Conservation (phyloP, 768 basidiomycete genomes). For the Favolaschia claudopus region DNA sequence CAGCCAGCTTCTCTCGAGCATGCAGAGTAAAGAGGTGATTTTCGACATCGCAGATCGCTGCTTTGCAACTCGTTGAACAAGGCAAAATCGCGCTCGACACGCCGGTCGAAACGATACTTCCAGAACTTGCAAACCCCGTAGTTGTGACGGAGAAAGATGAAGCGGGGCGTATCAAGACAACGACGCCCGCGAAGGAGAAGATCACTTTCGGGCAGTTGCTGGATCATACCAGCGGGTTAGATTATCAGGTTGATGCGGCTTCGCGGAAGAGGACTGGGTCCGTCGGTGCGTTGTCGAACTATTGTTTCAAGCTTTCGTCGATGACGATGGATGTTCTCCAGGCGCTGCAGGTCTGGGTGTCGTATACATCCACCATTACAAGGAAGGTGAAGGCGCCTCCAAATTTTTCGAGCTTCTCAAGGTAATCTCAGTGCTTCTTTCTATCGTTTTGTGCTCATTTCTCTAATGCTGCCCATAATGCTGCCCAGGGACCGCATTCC, state of each 20-base stretch:
- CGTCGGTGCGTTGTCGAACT: no score
- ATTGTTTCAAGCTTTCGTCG: no score
- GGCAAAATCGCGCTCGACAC: conserved; percentile 35
- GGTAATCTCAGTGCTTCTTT: neutral
- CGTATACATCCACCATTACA: conserved; percentile 6
- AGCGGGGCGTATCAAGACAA: conserved; percentile 5
- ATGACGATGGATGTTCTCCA: no score
- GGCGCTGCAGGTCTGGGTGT: neutral
- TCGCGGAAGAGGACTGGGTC: neutral
- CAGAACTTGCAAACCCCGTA: conserved; percentile 36
- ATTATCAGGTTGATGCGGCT: conserved; percentile 29
- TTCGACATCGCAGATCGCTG: no score
- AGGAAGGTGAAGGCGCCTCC: neutral
- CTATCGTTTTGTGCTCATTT: neutral
- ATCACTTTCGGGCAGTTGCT: conserved; percentile 38
- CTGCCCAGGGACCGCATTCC: conserved; percentile 32
- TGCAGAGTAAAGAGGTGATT: conserved; percentile 28
- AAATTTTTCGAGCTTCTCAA: conserved; percentile 10
- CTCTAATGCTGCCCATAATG: neutral
- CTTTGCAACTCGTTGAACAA: conserved; percentile 40
- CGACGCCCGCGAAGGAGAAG: conserved; percentile 29
- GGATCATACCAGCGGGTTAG: conserved; percentile 41
- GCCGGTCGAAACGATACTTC: conserved; percentile 34
- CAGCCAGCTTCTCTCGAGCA: no score
- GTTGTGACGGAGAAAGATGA: conserved; percentile 29